Conservation (phyloP, 371 early-diverging fungal genomes). For the Syncephalis plumigaleata region DNA sequence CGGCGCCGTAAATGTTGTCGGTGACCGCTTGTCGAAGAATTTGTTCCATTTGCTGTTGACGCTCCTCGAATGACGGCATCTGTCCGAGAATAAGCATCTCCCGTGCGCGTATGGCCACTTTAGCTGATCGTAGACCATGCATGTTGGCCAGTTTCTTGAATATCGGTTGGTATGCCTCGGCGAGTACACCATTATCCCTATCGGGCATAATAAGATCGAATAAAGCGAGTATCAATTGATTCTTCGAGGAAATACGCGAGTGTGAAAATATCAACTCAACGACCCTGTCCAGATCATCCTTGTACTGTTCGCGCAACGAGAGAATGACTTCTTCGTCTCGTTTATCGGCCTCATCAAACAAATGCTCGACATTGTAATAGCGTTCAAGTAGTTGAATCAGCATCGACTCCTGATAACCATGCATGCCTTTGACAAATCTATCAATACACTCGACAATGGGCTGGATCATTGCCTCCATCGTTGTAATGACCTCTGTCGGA, state of each 20-base stretch:
- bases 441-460: slow-evolving; percentile 50
- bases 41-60: slow-evolving; percentile 63
- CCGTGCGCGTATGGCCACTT: slow-evolving; percentile 84
- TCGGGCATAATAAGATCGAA: slow-evolving; percentile 59
- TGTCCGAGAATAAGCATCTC: slow-evolving; percentile 85
- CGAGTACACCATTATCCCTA: slow-evolving; percentile 38
- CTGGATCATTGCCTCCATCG: slow-evolving; percentile 33
- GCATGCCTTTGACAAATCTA: slow-evolving; percentile 56
- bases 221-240: slow-evolving; percentile 53
- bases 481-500: slow-evolving; percentile 12
- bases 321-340: slow-evolving; percentile 81
- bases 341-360: slow-evolving; percentile 47
- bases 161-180: slow-evolving; percentile 55
- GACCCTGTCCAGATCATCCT: slow-evolving; percentile 62
- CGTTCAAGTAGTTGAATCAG: slow-evolving; percentile 59
- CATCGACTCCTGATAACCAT: slow-evolving; percentile 50
- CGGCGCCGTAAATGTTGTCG: slow-evolving; percentile 58
- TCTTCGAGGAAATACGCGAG: slow-evolving; percentile 62
- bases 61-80: slow-evolving; percentile 83
- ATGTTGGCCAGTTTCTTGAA: slow-evolving; percentile 73
- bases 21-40: slow-evolving; percentile 66
- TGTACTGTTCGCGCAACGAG: slow-evolving; percentile 66
- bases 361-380: slow-evolving; percentile 68
- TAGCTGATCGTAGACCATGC: slow-evolving; percentile 53
- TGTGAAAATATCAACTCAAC: slow-evolving; percentile 64